Evolutionary conservation across 2,329 filamentous ascomycete species (phyloP), one percentile per base, ranked within the genome.

Genomic region (Acrocalymma vagum): DNA sequence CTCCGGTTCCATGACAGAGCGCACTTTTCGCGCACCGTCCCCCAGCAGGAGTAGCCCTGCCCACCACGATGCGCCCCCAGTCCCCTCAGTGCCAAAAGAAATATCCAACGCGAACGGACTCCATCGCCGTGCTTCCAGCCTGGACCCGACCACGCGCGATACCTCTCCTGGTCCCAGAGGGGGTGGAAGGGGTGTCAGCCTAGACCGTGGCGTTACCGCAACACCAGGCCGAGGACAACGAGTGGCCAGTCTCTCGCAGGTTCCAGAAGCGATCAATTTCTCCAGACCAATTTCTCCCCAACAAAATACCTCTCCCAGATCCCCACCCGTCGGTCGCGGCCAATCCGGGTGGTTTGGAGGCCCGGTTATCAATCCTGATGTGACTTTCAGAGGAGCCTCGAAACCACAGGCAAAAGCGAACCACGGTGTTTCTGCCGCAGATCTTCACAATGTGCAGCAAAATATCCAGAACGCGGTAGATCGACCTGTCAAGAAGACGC

Each of bases 21-120:
- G 93, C 42, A 92, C 90, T 1, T 96, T 96, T 69, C 84, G 92
- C 54, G 87, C 87, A 9, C 84, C 85, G 3, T 95, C 76, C 77
- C 60, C 69, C 25, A 57, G 56, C 46, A 42, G 59, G 51, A 48
- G 57, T 54, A 63, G 55, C 38, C 51, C 58, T 20, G 30, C 51
- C 7, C 42, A 71, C 38, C 36, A 28, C n/a, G 73, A 81, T 57
- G 78, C 82, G 36, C 90, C 90, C 20, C 90, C 90, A 1, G 85
- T 96, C 2, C 92, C 91, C 23, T 77, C 79, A 4, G 77, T 96
- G 17, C 90, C 89, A 3, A 72, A 78, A 25, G 71, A 78, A 38
- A 58, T 72, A 13, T 55, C 60, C 9, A 48, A 63, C 9, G 65
- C 40, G 47, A 44, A 56, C 41, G 56, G 38, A 11, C 55, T 49